Evolutionary conservation across 192 early-diverging fungal species (phyloP).

Genomic region (Chytriomyces sp.): DNA sequence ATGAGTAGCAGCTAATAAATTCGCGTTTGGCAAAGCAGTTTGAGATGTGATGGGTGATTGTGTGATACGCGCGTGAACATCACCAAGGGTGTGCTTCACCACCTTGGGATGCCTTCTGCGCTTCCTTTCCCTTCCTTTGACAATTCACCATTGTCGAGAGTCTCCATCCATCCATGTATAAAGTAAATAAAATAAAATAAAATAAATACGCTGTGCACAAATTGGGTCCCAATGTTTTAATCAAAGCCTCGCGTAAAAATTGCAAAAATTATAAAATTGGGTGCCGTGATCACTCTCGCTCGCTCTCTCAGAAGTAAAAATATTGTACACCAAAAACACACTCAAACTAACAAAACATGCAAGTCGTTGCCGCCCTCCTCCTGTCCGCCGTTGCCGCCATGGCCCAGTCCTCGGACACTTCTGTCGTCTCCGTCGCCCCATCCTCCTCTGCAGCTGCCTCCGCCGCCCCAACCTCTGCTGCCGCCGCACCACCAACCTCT

Average conservation of each 20-base stretch:
- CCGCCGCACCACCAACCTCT: not conserved
- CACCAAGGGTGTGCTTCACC: no score
- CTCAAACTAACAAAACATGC: not conserved
- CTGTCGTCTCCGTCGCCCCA: not conserved
- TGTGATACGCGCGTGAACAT: no score
- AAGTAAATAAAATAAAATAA: not conserved
- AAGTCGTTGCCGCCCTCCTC: not conserved
- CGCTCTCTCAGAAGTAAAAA: no score
- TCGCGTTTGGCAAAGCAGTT: no score
- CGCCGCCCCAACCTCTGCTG: not conserved
- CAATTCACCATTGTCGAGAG: no score
- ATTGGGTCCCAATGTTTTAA: not conserved
- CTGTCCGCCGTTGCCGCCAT: not conserved
- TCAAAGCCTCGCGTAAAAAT: not conserved
- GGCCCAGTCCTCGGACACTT: not conserved
- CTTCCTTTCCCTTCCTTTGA: not conserved
- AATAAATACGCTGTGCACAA: not conserved
- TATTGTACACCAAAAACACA: not conserved
- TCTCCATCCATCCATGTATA: no score
- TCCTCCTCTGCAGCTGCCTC: not conserved
- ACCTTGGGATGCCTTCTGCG: no score
- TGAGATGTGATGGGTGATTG: no score
- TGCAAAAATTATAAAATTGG: no score
- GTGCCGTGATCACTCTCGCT: no score
- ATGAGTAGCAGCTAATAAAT: no score